These are phyloP conservation scores for Ophiosphaerella korrae DNA, from an alignment of 2,329 filamentous ascomycete genomes.

Conservation along the genomic window DNA sequence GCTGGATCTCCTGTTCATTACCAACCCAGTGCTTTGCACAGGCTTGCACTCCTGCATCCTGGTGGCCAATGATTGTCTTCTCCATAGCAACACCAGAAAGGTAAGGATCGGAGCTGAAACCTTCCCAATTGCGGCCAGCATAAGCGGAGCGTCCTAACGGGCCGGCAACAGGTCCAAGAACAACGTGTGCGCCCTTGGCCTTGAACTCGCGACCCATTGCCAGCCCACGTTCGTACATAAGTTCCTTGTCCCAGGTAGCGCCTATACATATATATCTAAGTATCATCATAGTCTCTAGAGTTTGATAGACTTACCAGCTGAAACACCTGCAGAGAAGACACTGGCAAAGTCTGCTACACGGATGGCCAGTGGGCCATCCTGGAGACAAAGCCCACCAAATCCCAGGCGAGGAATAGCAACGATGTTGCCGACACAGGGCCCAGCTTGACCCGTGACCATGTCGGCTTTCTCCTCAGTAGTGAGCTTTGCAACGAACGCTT, in stretches of 20 bases:
- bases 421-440: conserved; percentile 61
- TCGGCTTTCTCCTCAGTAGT: conserved; percentile 41
- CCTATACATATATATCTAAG: too few relatives aligned
- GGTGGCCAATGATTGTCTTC: conserved; percentile 48
- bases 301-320: conserved; percentile 21
- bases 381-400: conserved; percentile 49
- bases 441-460: conserved; percentile 48
- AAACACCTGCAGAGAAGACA: conserved; percentile 49
- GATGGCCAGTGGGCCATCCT: conserved; percentile 47
- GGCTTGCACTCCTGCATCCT: conserved; percentile 51
- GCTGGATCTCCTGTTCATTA: conserved; percentile 65
- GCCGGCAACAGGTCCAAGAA: conserved; percentile 57
- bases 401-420: conserved; percentile 45
- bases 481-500: conserved; percentile 37
- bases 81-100: conserved; percentile 50
- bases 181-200: conserved; percentile 48
- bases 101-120: conserved; percentile 51
- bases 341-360: conserved; percentile 43
- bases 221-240: conserved; percentile 45
- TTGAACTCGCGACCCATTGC: conserved; percentile 46
- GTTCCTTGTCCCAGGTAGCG: conserved; percentile 46
- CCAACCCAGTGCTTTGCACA: conserved; percentile 61
- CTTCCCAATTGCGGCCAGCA: conserved; percentile 54
- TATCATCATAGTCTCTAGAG: too few relatives aligned
- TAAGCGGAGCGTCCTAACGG: conserved; percentile 51